These are phyloP conservation scores for Aspergillus costaricaensis DNA, from an alignment of 2,329 filamentous ascomycete genomes.

Conservation along the genomic window DNA sequence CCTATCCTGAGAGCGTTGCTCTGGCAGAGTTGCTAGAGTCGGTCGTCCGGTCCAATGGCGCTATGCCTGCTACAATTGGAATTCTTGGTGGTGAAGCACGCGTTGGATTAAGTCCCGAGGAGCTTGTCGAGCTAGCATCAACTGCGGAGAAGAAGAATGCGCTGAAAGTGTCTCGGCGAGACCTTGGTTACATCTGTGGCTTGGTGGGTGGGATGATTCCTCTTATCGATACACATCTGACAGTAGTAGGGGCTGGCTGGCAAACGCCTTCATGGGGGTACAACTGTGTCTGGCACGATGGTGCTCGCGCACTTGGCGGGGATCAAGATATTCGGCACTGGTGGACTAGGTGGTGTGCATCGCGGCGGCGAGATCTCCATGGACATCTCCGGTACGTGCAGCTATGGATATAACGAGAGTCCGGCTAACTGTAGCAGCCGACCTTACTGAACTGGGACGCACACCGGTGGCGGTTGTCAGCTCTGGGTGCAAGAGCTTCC, in stretches of 20 bases:
- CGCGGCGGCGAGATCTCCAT: constrained; percentile 81
- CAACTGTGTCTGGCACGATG: constrained; percentile 93
- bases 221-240: constrained; percentile 3
- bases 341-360: constrained; percentile 92
- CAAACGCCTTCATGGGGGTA: constrained; percentile 77
- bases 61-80: constrained; percentile 86
- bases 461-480: constrained; percentile 86
- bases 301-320: constrained; percentile 81
- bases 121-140: constrained; percentile 69
- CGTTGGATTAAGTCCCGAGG: constrained; percentile 72
- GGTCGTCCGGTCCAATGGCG: constrained; percentile 77
- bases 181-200: constrained; percentile 79
- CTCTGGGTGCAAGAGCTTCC: constrained; percentile 92
- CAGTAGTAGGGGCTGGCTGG: constrained; percentile 61
- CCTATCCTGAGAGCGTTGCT: constrained; percentile 70
- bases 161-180: constrained; percentile 81
- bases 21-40: constrained; percentile 79
- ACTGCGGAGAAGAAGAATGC: constrained; percentile 67
- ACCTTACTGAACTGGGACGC: constrained; percentile 88
- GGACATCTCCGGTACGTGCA: constrained; percentile 71
- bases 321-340: constrained; percentile 91
- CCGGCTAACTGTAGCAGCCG: constrained; percentile 55
- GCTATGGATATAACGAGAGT: neutral
- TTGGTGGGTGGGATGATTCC: constrained; percentile 55
- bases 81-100: constrained; percentile 79